A percentile compares a stretch with the other conserved stretches of the same genome.
phyloP scores from a whole-genome alignment of 306 rosid species.

The Prunus mira region DNA sequence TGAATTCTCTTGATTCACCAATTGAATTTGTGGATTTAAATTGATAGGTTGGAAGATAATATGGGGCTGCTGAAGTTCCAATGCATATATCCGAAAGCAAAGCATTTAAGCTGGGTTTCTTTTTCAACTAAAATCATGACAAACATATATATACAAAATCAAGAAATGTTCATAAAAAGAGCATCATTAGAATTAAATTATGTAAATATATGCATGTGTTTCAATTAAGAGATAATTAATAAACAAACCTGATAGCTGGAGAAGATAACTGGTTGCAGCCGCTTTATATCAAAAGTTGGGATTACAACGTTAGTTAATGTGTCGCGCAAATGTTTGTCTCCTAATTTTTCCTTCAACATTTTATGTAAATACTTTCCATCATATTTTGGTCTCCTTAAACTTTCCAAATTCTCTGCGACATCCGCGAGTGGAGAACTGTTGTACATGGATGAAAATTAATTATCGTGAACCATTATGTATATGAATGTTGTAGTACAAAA shows the following conservation, averaged over 20 bases:
- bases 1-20: not conserved
- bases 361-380: conserved; percentile 35
- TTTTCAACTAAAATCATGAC: conserved; percentile 18
- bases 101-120: conserved; percentile 22
- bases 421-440: no score
- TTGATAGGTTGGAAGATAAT: no score
- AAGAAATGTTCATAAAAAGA: not conserved
- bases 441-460: no score
- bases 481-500: no score
- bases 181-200: no score
- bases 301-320: conserved; percentile 38
- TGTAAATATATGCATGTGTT: no score
- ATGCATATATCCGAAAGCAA: conserved; percentile 36
- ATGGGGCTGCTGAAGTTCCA: no score
- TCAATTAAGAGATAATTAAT: no score
- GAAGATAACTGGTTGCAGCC: conserved; percentile 31
- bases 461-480: no score
- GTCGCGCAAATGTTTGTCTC: conserved; percentile 15
- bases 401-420: no score
- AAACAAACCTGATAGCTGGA: conserved; percentile 29
- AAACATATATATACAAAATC: no score
- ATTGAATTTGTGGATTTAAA: no score
- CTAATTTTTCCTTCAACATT: conserved; percentile 26
- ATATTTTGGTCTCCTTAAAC: conserved; percentile 15
- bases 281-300: conserved; percentile 44